A percentile compares a stretch with the other conserved stretches of the same genome.
phyloP scores from a whole-genome alignment of 306 rosid species.

The Senna tora region DNA sequence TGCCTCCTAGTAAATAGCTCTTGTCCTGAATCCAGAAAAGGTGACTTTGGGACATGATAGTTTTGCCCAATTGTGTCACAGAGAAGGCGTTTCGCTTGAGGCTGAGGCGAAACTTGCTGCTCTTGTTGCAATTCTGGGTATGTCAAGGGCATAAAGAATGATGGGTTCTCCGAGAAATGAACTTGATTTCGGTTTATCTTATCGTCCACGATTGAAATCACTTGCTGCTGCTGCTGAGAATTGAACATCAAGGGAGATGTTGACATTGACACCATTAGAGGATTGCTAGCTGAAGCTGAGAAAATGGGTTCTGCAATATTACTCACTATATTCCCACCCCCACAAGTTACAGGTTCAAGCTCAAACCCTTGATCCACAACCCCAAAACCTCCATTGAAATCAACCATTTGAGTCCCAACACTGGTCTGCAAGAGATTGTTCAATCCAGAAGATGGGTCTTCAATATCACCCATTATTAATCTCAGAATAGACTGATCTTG shows the following conservation, averaged over 20 bases:
- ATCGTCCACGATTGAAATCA: slow-evolving; percentile 61
- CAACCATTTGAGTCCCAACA: slow-evolving; percentile 54
- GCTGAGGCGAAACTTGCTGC: slow-evolving; percentile 60
- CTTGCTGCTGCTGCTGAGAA: slow-evolving; percentile 51
- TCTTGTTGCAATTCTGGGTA: slow-evolving; percentile 71
- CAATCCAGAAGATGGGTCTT: slow-evolving; percentile 86
- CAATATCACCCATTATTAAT: slow-evolving; percentile 84
- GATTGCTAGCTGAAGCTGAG: slow-evolving; percentile 44
- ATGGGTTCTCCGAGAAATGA: slow-evolving; percentile 61
- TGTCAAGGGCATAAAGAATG: slow-evolving; percentile 71
- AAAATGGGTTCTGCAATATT: slow-evolving; percentile 45
- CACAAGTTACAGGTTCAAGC: slow-evolving; percentile 42
- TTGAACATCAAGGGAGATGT: slow-evolving; percentile 50
- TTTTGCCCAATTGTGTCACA: slow-evolving; percentile 51
- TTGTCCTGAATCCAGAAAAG: slow-evolving; percentile 55
- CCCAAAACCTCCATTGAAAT: slow-evolving; percentile 61
- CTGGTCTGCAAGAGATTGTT: slow-evolving; percentile 68
- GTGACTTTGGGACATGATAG: slow-evolving; percentile 51
- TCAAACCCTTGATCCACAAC: slow-evolving; percentile 66
- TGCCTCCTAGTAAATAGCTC: slow-evolving; percentile 55
- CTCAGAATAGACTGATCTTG: slow-evolving; percentile 86
- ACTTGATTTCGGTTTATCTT: slow-evolving; percentile 72
- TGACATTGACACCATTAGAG: slow-evolving; percentile 36
- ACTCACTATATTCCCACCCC: slow-evolving; percentile 46
- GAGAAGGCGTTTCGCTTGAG: slow-evolving; percentile 63